Evolutionary conservation across 345 rosid species (phyloP).

Genomic region (Linum usitatissimum): DNA sequence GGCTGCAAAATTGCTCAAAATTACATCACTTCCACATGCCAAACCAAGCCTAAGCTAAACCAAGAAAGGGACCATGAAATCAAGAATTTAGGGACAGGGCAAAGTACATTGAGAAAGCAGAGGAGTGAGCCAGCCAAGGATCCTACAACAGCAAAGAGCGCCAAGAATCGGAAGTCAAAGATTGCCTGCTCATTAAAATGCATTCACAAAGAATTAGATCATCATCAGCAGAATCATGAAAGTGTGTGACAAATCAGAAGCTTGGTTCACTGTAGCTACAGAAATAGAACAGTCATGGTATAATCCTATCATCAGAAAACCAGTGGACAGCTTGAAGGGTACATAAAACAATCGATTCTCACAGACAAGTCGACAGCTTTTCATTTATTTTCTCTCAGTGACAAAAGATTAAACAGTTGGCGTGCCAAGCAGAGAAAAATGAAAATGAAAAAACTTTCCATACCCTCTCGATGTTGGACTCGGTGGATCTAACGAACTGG

Average conservation of each 20-base stretch:
- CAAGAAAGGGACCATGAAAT: neutral
- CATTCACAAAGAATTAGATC: neutral
- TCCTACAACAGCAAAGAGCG: constrained; percentile 71
- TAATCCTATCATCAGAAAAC: neutral
- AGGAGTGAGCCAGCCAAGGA: constrained; percentile 80
- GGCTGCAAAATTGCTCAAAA: neutral
- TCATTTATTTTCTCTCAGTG: neutral
- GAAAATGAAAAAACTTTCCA: neutral
- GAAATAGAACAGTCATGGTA: neutral
- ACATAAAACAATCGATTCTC: neutral
- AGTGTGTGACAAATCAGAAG: neutral
- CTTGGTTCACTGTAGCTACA: neutral
- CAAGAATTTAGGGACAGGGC: too few species aligned
- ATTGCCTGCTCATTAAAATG: constrained; percentile 35
- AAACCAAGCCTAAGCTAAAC: neutral
- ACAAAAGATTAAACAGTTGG: neutral
- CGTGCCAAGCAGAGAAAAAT: neutral
- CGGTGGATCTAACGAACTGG: constrained; percentile 47
- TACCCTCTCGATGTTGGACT: constrained; percentile 71
- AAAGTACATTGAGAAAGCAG: constrained; percentile 79
- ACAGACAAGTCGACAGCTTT: neutral
- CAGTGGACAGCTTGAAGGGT: neutral
- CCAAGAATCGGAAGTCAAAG: constrained; percentile 84
- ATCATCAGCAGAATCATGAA: neutral
- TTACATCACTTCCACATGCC: neutral